Conservation (phyloP, 495 filamentous ascomycete genomes). For the Gamarada debralockiae region DNA sequence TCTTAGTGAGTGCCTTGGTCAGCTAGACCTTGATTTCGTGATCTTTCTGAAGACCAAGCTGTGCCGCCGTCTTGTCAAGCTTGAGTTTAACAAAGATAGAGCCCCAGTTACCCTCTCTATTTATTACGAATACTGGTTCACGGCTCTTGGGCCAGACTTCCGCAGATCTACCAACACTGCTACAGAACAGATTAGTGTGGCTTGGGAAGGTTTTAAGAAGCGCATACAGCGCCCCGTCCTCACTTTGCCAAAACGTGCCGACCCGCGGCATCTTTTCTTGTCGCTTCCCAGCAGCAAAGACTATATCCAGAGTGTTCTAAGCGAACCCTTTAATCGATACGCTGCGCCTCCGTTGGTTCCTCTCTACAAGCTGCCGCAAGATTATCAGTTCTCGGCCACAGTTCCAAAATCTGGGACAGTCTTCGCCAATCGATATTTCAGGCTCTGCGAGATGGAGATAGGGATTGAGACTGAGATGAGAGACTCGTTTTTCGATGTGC, state of each 20-base stretch:
- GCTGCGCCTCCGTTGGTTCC: background rate
- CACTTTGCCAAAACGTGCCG: constrained; percentile 34
- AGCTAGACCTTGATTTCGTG: constrained; percentile 26
- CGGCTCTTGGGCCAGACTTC: constrained; percentile 18
- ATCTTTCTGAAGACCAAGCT: constrained; percentile 43
- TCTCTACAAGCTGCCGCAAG: background rate
- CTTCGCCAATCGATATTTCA: constrained; percentile 27
- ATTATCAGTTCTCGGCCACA: background rate
- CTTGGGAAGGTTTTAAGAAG: constrained; percentile 35
- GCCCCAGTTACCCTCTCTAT: background rate
- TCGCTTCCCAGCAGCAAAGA: constrained; percentile 40
- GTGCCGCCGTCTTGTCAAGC: constrained; percentile 56
- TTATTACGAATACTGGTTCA: constrained; percentile 18
- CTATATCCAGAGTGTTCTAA: constrained; percentile 31
- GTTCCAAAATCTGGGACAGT: background rate
- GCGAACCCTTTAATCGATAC: background rate
- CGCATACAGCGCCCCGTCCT: constrained; percentile 24
- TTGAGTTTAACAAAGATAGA: constrained; percentile 38
- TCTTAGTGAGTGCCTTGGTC: constrained; percentile 32
- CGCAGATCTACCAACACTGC: constrained; percentile 20
- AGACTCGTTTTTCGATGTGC: background rate
- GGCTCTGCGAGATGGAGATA: constrained; percentile 27
- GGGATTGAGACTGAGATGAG: constrained; percentile 17
- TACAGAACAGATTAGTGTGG: constrained; percentile 19
- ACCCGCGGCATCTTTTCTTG: constrained; percentile 28